These are phyloP conservation scores for Amylostereum areolatum DNA, from an alignment of 1,284 basidiomycete genomes.

Conservation along the genomic window DNA sequence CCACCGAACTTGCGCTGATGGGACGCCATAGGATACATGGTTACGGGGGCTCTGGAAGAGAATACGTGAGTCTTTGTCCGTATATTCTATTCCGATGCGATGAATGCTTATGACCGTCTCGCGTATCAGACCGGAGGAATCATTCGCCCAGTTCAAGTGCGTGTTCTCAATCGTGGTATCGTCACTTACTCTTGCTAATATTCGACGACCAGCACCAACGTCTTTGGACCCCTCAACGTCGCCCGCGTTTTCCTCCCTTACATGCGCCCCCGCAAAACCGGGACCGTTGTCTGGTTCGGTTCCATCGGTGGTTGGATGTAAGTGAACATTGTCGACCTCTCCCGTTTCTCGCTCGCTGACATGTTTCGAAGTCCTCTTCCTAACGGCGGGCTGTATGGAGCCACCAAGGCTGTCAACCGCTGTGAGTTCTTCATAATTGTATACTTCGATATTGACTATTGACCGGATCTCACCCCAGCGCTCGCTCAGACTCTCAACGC, in stretches of 20 bases:
- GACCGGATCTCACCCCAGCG: slow-evolving; percentile 4
- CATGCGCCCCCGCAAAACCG: slow-evolving; percentile 26
- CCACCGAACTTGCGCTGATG: not conserved
- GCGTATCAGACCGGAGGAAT: slow-evolving; percentile 20
- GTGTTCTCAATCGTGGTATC: slow-evolving; percentile 13
- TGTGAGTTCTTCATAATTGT: slow-evolving; percentile 25
- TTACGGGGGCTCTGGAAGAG: slow-evolving; percentile 11
- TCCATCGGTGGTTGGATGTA: slow-evolving; percentile 28
- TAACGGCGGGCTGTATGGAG: slow-evolving; percentile 25
- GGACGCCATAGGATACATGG: slow-evolving; percentile 11
- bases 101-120: not conserved
- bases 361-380: too few relatives aligned
- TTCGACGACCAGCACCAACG: slow-evolving; percentile 21
- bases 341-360: not conserved
- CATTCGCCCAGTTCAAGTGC: slow-evolving; percentile 25
- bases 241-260: slow-evolving; percentile 31
- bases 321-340: slow-evolving; percentile 14
- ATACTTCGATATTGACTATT: not conserved
- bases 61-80: slow-evolving; percentile 7
- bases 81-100: not conserved
- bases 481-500: not conserved
- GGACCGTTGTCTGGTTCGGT: slow-evolving; percentile 29
- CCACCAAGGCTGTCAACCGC: slow-evolving; percentile 31
- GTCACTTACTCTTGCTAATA: not conserved
- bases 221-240: slow-evolving; percentile 32